phyloP scores from a whole-genome alignment of 345 rosid species.

The Boechera divaricarpa region DNA sequence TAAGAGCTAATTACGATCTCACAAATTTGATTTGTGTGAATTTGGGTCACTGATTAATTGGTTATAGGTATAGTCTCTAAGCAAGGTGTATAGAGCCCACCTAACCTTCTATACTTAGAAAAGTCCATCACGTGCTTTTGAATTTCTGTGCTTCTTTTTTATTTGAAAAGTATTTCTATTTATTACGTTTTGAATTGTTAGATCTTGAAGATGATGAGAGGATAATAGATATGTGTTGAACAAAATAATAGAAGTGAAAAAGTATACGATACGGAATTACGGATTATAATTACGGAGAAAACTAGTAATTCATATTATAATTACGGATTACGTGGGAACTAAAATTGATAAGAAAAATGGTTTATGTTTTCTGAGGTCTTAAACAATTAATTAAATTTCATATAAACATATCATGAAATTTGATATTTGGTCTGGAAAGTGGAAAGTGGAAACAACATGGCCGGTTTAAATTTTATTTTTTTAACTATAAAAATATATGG shows the following conservation, averaged over 20 bases:
- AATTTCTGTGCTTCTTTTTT: conserved; percentile 1
- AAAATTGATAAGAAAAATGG: not conserved
- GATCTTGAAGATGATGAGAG: not conserved
- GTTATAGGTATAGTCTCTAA: not conserved
- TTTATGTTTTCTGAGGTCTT: not conserved
- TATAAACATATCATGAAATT: not conserved
- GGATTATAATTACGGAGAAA: too few species aligned
- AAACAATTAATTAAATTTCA: not conserved
- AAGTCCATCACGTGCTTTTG: conserved; percentile 43
- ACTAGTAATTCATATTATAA: not conserved
- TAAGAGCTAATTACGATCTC: conserved; percentile 4
- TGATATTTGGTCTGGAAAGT: not conserved
- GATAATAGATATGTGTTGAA: not conserved
- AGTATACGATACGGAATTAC: not conserved
- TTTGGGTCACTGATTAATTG: not conserved
- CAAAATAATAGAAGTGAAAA: not conserved
- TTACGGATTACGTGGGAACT: not conserved
- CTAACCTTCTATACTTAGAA: conserved; percentile 11
- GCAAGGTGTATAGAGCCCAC: conserved; percentile 20
- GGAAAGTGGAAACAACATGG: not conserved
- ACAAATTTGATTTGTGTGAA: not conserved
- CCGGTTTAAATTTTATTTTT: not conserved
- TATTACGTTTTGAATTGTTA: conserved; percentile 18
- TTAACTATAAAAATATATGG: not conserved
- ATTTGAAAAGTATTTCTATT: conserved; percentile 14